A percentile compares a stretch with the other conserved stretches of the same genome.
phyloP scores from a whole-genome alignment of 805 yeast genomes.

The Wickerhamiella kazuoi region DNA sequence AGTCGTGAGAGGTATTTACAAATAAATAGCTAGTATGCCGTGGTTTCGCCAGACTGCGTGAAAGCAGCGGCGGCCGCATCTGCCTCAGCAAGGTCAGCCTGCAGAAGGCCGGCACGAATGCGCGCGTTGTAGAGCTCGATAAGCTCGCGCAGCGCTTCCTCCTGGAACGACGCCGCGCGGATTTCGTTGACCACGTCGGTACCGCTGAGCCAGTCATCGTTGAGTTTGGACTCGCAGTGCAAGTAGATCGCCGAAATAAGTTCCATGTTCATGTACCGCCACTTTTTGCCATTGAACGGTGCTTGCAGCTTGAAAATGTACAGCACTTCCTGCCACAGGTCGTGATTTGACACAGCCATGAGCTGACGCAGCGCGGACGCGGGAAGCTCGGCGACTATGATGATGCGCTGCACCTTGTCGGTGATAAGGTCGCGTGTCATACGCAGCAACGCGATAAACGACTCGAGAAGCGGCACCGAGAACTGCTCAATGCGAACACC shows the following conservation, averaged over 20 bases:
- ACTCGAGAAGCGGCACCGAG: constrained; percentile 15
- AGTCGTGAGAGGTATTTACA: no score
- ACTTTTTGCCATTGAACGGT: constrained; percentile 83
- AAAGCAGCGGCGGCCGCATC: no score
- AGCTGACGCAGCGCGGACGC: constrained; percentile 43
- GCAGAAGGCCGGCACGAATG: not conserved
- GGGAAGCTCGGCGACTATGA: constrained; percentile 41
- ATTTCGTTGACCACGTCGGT: constrained; percentile 59
- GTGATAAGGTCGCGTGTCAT: constrained; percentile 41
- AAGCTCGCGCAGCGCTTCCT: constrained; percentile 62
- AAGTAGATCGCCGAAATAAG: constrained; percentile 72
- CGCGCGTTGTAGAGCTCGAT: constrained; percentile 42
- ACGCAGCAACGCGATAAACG: constrained; percentile 31
- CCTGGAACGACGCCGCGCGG: constrained; percentile 67
- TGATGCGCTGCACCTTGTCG: constrained; percentile 56
- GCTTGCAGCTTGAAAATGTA: constrained; percentile 60
- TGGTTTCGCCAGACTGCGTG: no score
- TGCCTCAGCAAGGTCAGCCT: not conserved
- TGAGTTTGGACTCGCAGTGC: constrained; percentile 48
- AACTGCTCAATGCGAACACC: constrained; percentile 7
- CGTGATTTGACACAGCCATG: constrained; percentile 39
- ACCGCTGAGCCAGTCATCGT: constrained; percentile 82
- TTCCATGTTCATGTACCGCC: constrained; percentile 91
- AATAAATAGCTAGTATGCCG: no score
- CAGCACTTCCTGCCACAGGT: constrained; percentile 50